Base-by-base conservation (phyloP, 2,329 filamentous ascomycete genomes). In the Plectosphaerella plurivora region DNA sequence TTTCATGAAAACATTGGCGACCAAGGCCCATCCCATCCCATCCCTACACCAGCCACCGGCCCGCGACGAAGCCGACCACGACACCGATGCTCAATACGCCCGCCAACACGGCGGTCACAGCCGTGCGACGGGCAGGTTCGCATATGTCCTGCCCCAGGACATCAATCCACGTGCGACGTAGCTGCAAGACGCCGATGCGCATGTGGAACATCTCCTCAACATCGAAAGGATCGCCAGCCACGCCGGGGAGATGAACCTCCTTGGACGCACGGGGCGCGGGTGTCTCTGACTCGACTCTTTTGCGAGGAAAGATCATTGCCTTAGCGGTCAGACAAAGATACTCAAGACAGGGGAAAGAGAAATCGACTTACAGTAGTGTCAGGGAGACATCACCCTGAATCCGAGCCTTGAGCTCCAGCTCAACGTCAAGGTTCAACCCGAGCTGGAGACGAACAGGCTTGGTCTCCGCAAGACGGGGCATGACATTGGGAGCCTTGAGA, bases 391-490 rank as follows among this genome's bases (percentile, higher is more conserved):
- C 88, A 59, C 88, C 88, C 60, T 89, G 81, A 55, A 91, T 88
- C 65, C 83, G 86, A 22, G 88, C 88, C 75, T 90, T 91, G 51
- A 91, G 73, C 68, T 90, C 84, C 57, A 91, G 84, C 70, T 91
- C 87, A 47, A 91, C 78, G 61, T 91, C 87, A 48, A 91, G 70
- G 67, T 91, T 91, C 53, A 90, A 73, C 64, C 91, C 88, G 35
- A 91, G 69, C 52, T 83, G 76, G 64, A 92, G 69, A 66, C 85
- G 85, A 64, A 91, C 68, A 22, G 86, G 84, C 60, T 88, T 85
- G 57, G 82, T 70, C 60, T 66, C 61, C 14, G 64, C 60, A 3
- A 63, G 53, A 8, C 63, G 58, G 5, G 62, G 62, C 12, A 64
- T 45, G 24, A 60, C 47, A 12, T 56, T 47, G 4, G 62, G 59